A percentile compares a stretch with the other conserved stretches of the same genome.
These are phyloP conservation scores for Coemansia asiatica DNA, from an alignment of 192 early-diverging fungal species.

Conservation along the genomic window DNA sequence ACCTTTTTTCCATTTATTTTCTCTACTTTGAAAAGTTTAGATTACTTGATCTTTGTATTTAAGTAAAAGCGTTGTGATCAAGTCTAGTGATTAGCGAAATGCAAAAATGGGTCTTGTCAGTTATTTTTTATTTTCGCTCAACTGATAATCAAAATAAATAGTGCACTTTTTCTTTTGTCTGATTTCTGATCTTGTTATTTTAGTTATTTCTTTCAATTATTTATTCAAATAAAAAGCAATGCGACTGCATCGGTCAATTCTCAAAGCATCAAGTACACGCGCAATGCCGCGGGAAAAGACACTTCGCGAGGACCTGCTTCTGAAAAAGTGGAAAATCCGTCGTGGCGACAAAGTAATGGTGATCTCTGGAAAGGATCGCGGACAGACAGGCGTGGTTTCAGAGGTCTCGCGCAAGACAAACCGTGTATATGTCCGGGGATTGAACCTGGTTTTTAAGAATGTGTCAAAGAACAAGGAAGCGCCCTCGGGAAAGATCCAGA, in stretches of 20 bases:
- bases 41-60: no score
- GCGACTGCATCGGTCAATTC: constrained; percentile 44
- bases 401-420: constrained; percentile 64
- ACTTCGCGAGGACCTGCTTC: constrained; percentile 43
- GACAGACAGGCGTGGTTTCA: constrained; percentile 63
- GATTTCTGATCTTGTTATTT: not conserved
- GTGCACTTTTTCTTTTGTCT: not conserved
- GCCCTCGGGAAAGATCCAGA: constrained; percentile 58
- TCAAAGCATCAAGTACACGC: constrained; percentile 26
- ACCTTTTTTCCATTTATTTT: no score
- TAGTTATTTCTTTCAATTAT: constrained; percentile 1
- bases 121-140: no score
- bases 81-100: no score
- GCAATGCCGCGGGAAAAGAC: constrained; percentile 35
- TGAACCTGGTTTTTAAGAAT: constrained; percentile 62
- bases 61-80: no score
- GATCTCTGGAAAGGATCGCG: constrained; percentile 63
- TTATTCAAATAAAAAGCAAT: constrained; percentile 14
- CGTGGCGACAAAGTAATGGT: constrained; percentile 65
- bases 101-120: no score
- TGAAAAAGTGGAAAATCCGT: constrained; percentile 63
- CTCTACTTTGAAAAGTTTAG: no score
- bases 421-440: constrained; percentile 61
- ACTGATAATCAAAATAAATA: no score
- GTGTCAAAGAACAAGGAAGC: constrained; percentile 61